Conservation (phyloP, 1,284 basidiomycete species). For the Peniophora sp. region DNA sequence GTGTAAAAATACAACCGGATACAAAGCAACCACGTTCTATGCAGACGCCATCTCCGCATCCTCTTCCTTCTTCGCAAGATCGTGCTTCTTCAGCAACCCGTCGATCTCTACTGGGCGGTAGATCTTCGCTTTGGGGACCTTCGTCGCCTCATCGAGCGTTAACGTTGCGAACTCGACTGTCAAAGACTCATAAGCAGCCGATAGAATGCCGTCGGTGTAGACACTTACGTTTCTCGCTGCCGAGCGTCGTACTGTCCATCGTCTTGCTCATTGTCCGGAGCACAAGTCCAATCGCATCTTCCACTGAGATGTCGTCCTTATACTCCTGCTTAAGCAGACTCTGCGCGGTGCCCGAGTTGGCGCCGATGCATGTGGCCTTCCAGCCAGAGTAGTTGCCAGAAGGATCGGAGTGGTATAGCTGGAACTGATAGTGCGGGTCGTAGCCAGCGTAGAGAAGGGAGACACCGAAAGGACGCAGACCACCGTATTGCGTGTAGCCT, state of each 20-base stretch:
- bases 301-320: conserved; percentile 88
- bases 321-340: conserved; percentile 97
- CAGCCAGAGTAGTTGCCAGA: conserved; percentile 98
- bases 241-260: conserved; percentile 96
- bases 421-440: conserved; percentile 94
- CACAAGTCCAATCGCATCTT: conserved; percentile 88
- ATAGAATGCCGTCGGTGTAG: too few species aligned
- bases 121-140: conserved; percentile 86
- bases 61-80: conserved; percentile 82
- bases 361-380: conserved; percentile 98
- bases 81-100: conserved; percentile 75
- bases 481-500: conserved; percentile 97
- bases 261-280: conserved; percentile 98
- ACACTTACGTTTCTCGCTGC: conserved; percentile 89
- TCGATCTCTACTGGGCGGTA: conserved; percentile 91
- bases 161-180: conserved; percentile 95
- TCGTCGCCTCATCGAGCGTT: conserved; percentile 72
- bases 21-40: conserved; percentile 14
- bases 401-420: conserved; percentile 97
- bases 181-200: conserved; percentile 1
- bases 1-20: conserved; percentile 5
- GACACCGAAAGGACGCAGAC: conserved; percentile 96
- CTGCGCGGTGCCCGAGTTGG: conserved; percentile 93
- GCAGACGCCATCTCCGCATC: conserved; percentile 60
- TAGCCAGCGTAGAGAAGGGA: conserved; percentile 95